A percentile compares a stretch with the other conserved stretches of the same genome.
Evolutionary conservation across 2,329 filamentous ascomycete genomes (phyloP).

Genomic region (Nothophaeocryptopus gaeumannii): DNA sequence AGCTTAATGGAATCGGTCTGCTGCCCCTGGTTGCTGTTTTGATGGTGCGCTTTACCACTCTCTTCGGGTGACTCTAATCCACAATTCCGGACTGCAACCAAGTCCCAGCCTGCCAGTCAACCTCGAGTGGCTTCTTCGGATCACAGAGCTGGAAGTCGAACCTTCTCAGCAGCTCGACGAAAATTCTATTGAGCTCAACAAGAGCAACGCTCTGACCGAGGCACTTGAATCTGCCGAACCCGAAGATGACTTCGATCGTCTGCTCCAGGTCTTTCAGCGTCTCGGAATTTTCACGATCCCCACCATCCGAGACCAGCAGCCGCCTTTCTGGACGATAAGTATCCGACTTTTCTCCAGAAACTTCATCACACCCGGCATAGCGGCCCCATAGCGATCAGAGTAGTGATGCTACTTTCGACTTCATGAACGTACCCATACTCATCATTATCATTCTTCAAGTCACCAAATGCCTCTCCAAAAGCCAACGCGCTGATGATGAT

Average conservation of each 20-base stretch:
- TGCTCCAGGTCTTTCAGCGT: constrained; percentile 11
- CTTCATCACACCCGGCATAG: constrained; percentile 4
- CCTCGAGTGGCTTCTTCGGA: constrained; percentile 4
- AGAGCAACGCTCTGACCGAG: constrained; percentile 31
- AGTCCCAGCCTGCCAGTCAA: constrained; percentile 6
- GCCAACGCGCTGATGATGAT: constrained; percentile 12
- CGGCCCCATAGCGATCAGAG: constrained; percentile 5
- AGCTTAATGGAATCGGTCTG: not conserved
- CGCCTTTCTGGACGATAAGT: constrained; percentile 16
- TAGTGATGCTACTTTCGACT: constrained; percentile 5
- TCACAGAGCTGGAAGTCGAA: constrained; percentile 10
- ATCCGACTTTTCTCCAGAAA: constrained; percentile 11
- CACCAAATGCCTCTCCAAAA: constrained; percentile 11
- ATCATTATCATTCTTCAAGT: constrained; percentile 6
- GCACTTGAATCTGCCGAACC: constrained; percentile 27
- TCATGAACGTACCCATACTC: constrained; percentile 5
- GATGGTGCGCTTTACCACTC: not conserved
- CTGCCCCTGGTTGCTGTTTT: not conserved
- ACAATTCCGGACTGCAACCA: constrained; percentile 16
- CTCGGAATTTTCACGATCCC: constrained; percentile 6
- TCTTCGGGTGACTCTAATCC: constrained; percentile 7
- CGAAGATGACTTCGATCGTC: constrained; percentile 29
- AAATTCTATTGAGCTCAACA: constrained; percentile 32
- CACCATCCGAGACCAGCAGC: constrained; percentile 6
- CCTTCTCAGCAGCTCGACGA: constrained; percentile 8